A percentile compares a stretch with the other conserved stretches of the same genome.
These are phyloP conservation scores for Gaeumannomyces tritici DNA, from an alignment of 2,329 filamentous ascomycete genomes.

Conservation along the genomic window DNA sequence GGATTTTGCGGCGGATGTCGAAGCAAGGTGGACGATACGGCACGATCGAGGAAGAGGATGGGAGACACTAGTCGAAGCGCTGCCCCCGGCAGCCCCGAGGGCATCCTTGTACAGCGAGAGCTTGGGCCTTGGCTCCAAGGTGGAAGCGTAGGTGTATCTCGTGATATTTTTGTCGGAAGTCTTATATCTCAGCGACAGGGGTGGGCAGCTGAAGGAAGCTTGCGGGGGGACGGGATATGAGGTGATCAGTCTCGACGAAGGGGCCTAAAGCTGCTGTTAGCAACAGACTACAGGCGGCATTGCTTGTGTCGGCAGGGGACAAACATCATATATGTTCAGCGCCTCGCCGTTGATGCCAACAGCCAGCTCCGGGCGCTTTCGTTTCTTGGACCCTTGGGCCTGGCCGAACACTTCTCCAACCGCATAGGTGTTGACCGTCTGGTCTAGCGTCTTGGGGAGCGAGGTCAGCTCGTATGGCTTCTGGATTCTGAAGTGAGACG, in stretches of 20 bases:
- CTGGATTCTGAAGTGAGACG: constrained; percentile 51
- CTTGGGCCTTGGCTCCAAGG: constrained; percentile 36
- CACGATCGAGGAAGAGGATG: constrained; percentile 29
- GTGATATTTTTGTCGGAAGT: constrained; percentile 36
- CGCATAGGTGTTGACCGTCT: constrained; percentile 38
- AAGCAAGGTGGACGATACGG: constrained; percentile 33
- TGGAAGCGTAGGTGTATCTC: constrained; percentile 54
- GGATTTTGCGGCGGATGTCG: constrained; percentile 16
- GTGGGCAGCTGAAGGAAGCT: constrained; percentile 52
- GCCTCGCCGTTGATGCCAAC: constrained; percentile 56
- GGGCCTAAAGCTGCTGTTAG: constrained; percentile 33
- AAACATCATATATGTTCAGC: constrained; percentile 56
- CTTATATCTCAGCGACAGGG: constrained; percentile 47
- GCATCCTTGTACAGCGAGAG: constrained; percentile 52
- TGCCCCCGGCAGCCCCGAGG: constrained; percentile 39
- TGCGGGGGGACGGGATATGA: constrained; percentile 60
- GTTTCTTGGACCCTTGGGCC: constrained; percentile 42
- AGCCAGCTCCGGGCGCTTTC: constrained; percentile 53
- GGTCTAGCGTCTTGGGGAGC: constrained; percentile 48
- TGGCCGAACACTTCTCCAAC: constrained; percentile 54
- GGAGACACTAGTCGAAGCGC: constrained; percentile 38
- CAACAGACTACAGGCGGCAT: background rate
- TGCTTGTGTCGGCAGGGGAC: constrained; percentile 12
- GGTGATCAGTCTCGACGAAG: constrained; percentile 51
- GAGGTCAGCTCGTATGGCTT: constrained; percentile 54